These are phyloP conservation scores for Hordeum vulgare DNA, from an alignment of 176 grass and related monocot genomes.

Conservation along the genomic window MorexV3_pseudomolecules_assembly NC_058522.1:35263353-35263852, in stretches of 20 bases:
- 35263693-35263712: constrained; percentile 21
- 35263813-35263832: constrained; percentile 40
- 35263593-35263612: constrained; percentile 20
- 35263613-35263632: constrained; percentile 15
- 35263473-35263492: constrained; percentile 62
- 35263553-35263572: constrained; percentile 37
- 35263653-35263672: constrained; percentile 71
- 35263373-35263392: constrained; percentile 43
- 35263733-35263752: constrained; percentile 62
- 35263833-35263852: neutral
- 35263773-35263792: constrained; percentile 98
- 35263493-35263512: constrained; percentile 19
- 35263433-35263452: constrained; percentile 81
- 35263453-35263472: constrained; percentile 96
- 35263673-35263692: constrained; percentile 14
- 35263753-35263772: constrained; percentile 56
- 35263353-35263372: constrained; percentile 19
- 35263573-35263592: constrained; percentile 25
- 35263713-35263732: constrained; percentile 22
- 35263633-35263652: constrained; percentile 64
- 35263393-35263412: constrained; percentile 46
- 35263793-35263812: constrained; percentile 99
- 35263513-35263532: constrained; percentile 34
- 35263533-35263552: constrained; percentile 20
- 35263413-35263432: constrained; percentile 50